A percentile compares a stretch with the other conserved stretches of the same genome.
These are phyloP conservation scores for Aspergillus carlsbadensis DNA, from an alignment of 495 filamentous ascomycete species.

Conservation along the genomic window DNA sequence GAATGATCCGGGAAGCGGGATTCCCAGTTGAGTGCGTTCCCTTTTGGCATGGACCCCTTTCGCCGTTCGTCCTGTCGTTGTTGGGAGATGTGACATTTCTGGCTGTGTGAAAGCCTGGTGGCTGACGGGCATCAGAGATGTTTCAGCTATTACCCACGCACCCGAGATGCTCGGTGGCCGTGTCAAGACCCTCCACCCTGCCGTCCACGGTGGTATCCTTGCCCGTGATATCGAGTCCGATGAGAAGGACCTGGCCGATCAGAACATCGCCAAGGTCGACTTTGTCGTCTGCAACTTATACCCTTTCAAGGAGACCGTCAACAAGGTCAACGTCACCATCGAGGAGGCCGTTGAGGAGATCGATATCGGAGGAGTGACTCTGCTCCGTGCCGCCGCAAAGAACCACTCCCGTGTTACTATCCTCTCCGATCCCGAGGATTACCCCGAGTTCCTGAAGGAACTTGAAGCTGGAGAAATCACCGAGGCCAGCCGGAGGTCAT, in stretches of 20 bases:
- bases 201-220: conserved; percentile 91
- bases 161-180: conserved; percentile 96
- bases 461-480: conserved; percentile 82
- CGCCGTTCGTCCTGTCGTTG: neutral
- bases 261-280: conserved; percentile 97
- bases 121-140: conserved; percentile 61
- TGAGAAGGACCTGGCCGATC: conserved; percentile 92
- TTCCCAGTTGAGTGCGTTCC: conserved; percentile 82
- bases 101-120: neutral
- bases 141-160: conserved; percentile 96
- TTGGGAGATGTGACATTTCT: neutral
- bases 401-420: conserved; percentile 95
- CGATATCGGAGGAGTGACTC: conserved; percentile 95
- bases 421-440: conserved; percentile 89
- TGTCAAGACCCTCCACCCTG: conserved; percentile 96
- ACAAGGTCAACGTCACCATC: conserved; percentile 94
- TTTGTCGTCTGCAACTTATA: conserved; percentile 98
- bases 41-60: conserved; percentile 1
- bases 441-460: conserved; percentile 89
- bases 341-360: conserved; percentile 97
- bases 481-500: conserved; percentile 76
- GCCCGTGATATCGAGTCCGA: conserved; percentile 89
- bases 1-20: conserved; percentile 91
- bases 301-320: conserved; percentile 96
- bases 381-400: conserved; percentile 95